Percentiles rank a stretch among this genome's conserved stretches.
Evolutionary conservation across 768 basidiomycete genomes (phyloP).

Genomic region (Boletus sp.): DNA sequence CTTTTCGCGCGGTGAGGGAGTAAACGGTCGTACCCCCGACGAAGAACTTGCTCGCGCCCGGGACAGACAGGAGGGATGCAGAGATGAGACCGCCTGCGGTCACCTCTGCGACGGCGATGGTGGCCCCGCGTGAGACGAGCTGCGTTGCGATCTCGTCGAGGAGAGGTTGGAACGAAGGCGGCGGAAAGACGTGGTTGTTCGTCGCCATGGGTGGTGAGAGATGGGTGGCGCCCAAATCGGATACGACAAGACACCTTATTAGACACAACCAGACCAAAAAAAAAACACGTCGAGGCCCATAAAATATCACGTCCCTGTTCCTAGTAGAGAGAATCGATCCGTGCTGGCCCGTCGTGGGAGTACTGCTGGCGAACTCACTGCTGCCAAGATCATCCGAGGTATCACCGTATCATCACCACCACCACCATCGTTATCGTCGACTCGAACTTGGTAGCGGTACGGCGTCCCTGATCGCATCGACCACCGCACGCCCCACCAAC

Average conservation of each 20-base stretch:
- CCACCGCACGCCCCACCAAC: slow-evolving; percentile 9
- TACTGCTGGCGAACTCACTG: background rate
- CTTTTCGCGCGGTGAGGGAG: too few relatives aligned
- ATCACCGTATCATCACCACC: background rate
- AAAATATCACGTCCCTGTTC: background rate
- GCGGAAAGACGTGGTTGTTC: background rate
- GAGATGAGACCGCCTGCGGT: too few relatives aligned
- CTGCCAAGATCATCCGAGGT: background rate
- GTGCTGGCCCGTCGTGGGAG: background rate
- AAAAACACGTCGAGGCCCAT: background rate
- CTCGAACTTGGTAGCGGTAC: slow-evolving; percentile 12
- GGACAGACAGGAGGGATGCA: too few relatives aligned
- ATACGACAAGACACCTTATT: background rate
- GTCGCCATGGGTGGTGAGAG: too few relatives aligned
- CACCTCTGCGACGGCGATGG: too few relatives aligned
- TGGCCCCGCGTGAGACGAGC: too few relatives aligned
- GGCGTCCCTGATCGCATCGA: slow-evolving; percentile 11
- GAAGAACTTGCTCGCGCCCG: too few relatives aligned
- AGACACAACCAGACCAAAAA: background rate
- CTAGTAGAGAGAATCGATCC: background rate
- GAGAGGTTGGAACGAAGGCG: too few relatives aligned
- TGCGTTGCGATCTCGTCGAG: too few relatives aligned
- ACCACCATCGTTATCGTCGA: background rate
- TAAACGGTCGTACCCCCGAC: too few relatives aligned
- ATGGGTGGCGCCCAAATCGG: background rate